Percentiles rank a stretch among this genome's conserved stretches.
Conservation (phyloP, 768 basidiomycete genomes). For the Tylopilus rubrobrunneus region DNA sequence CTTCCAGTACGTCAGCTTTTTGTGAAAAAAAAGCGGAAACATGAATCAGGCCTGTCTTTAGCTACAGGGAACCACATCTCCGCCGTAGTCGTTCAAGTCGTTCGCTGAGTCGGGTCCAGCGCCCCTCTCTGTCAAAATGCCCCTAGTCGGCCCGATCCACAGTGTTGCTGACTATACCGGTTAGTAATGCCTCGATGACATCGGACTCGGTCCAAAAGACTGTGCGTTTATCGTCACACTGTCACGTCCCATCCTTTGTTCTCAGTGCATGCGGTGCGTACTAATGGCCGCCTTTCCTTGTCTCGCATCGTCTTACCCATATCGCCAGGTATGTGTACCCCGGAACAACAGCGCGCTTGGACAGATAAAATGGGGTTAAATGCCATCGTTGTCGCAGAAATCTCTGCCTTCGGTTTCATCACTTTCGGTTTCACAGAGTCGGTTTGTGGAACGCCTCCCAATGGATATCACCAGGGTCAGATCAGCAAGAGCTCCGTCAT, state of each 20-base stretch:
- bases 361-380: slow-evolving; percentile 97
- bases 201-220: slow-evolving; percentile 84
- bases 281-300: slow-evolving; percentile 12
- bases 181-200: slow-evolving; percentile 61
- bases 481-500: slow-evolving; percentile 76
- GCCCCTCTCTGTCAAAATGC: slow-evolving; percentile 59
- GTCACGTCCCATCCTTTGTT: slow-evolving; percentile 75
- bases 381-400: slow-evolving; percentile 67
- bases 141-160: slow-evolving; percentile 40
- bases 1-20: too few relatives aligned
- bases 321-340: slow-evolving; percentile 71
- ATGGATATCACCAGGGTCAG: slow-evolving; percentile 76
- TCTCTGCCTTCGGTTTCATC: slow-evolving; percentile 94
- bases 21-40: too few relatives aligned
- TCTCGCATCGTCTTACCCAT: slow-evolving; percentile 8
- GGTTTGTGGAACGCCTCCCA: slow-evolving; percentile 86
- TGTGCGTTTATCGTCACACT: slow-evolving; percentile 90
- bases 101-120: too few relatives aligned
- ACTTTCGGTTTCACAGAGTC: slow-evolving; percentile 97
- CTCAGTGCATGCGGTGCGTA: slow-evolving; percentile 77
- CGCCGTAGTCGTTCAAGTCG: too few relatives aligned
- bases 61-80: too few relatives aligned
- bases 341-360: slow-evolving; percentile 96
- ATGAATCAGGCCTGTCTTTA: too few relatives aligned
- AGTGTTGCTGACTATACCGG: slow-evolving; percentile 33